phyloP scores from a whole-genome alignment of 352 stramenopile genomes.

The Pythium graminicola region DNA sequence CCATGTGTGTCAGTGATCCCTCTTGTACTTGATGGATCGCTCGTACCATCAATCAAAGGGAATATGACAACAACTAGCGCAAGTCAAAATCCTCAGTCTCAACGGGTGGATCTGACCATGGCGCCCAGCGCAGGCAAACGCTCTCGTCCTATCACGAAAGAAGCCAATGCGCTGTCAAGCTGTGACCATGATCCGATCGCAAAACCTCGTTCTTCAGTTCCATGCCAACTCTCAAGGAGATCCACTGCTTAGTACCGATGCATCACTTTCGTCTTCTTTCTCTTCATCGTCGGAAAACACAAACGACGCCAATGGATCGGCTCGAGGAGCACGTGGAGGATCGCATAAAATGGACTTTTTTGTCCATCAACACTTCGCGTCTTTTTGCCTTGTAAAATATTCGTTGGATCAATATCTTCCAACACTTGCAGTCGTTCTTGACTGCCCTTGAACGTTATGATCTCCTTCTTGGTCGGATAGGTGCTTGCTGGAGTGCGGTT shows the following conservation, averaged over 20 bases:
- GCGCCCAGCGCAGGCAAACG: too few species aligned
- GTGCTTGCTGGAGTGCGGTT: not conserved
- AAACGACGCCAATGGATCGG: not conserved
- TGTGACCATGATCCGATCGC: too few species aligned
- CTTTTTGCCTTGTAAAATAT: not conserved
- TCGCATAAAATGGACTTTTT: not conserved
- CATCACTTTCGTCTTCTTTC: slow-evolving; percentile 18
- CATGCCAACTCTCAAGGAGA: too few species aligned
- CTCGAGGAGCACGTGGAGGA: not conserved
- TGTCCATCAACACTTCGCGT: not conserved
- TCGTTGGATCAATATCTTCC: slow-evolving; percentile 4
- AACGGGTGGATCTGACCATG: too few species aligned
- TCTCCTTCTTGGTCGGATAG: slow-evolving; percentile 6
- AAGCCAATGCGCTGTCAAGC: too few species aligned
- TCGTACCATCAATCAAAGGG: too few species aligned
- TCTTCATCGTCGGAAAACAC: slow-evolving; percentile 5
- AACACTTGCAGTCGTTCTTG: slow-evolving; percentile 2
- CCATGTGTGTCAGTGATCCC: too few species aligned
- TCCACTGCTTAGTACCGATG: slow-evolving; percentile 6
- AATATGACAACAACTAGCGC: too few species aligned
- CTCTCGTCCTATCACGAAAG: too few species aligned
- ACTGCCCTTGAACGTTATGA: not conserved
- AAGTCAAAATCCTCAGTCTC: too few species aligned
- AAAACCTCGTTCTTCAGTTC: too few species aligned
- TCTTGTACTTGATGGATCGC: too few species aligned